A percentile compares a stretch with the other conserved stretches of the same genome.
Evolutionary conservation across 140 eudicot genomes (phyloP).

Genomic region (Senecio squalidus): DNA sequence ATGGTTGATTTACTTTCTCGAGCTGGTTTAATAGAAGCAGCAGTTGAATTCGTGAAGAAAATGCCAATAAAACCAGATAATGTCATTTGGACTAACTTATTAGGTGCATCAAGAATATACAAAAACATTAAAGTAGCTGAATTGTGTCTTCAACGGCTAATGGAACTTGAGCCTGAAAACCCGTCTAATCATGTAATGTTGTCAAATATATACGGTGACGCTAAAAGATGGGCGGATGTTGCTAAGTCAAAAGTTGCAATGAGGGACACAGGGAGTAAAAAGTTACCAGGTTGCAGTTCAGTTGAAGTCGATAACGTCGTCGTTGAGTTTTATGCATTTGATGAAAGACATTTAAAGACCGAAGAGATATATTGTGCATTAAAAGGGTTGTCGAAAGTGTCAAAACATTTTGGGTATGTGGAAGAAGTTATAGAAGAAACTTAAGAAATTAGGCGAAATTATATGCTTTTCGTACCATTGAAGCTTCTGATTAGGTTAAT

Average conservation of each 20-base stretch:
- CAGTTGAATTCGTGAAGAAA: constrained; percentile 40
- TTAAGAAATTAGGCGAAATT: background rate
- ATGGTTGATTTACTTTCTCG: constrained; percentile 62
- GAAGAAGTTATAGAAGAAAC: constrained; percentile 20
- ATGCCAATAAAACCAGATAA: constrained; percentile 60
- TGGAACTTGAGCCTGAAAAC: constrained; percentile 58
- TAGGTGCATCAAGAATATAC: constrained; percentile 54
- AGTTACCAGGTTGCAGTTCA: constrained; percentile 63
- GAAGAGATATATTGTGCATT: constrained; percentile 39
- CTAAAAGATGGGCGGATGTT: constrained; percentile 53
- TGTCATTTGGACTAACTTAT: constrained; percentile 61
- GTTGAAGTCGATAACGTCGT: constrained; percentile 52
- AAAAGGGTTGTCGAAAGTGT: constrained; percentile 40
- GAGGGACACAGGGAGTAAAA: constrained; percentile 62
- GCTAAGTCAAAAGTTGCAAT: constrained; percentile 61
- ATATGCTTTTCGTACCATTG: background rate
- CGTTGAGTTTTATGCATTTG: constrained; percentile 59
- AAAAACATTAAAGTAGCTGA: constrained; percentile 60
- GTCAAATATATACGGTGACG: constrained; percentile 70
- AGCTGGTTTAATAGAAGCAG: constrained; percentile 48
- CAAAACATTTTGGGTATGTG: constrained; percentile 13
- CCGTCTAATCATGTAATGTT: constrained; percentile 75
- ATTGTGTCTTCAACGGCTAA: constrained; percentile 48
- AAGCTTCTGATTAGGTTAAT: background rate
- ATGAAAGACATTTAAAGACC: constrained; percentile 55